These are phyloP conservation scores for Macrolepiota albuminosa DNA, from an alignment of 768 basidiomycete genomes.

Conservation along the genomic window DNA sequence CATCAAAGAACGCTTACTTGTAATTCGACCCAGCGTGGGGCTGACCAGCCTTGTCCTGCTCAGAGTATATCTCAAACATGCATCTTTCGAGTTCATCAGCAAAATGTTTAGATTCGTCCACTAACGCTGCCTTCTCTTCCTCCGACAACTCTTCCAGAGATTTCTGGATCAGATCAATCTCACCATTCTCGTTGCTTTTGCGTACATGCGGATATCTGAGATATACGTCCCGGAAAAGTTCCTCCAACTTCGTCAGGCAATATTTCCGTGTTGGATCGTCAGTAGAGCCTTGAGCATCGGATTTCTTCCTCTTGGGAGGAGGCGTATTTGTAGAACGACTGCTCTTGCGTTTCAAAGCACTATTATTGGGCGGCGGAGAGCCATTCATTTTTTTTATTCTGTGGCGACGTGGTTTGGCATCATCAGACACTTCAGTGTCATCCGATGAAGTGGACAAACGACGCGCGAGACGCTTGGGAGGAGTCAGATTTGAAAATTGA, in stretches of 20 bases:
- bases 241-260: constrained; percentile 71
- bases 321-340: constrained; percentile 32
- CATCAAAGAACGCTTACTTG: constrained; percentile 46
- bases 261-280: constrained; percentile 80
- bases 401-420: constrained; percentile 22
- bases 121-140: constrained; percentile 52
- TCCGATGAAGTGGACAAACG: constrained; percentile 36
- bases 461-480: constrained; percentile 37
- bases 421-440: constrained; percentile 32
- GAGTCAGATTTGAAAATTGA: constrained; percentile 8
- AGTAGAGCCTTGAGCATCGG: constrained; percentile 29
- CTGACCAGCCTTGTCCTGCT: constrained; percentile 68
- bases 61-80: constrained; percentile 71
- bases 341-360: constrained; percentile 52
- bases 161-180: constrained; percentile 31
- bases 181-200: constrained; percentile 23
- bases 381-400: constrained; percentile 24
- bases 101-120: constrained; percentile 57
- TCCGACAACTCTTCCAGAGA: constrained; percentile 51
- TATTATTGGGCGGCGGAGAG: constrained; percentile 28
- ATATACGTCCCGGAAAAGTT: constrained; percentile 68
- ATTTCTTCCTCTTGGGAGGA: constrained; percentile 45
- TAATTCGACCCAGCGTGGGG: constrained; percentile 69
- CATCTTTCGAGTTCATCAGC: constrained; percentile 70
- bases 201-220: constrained; percentile 59